Conservation (phyloP, 164 flowering plant genomes). For the Tetracentron sinense region DNA sequence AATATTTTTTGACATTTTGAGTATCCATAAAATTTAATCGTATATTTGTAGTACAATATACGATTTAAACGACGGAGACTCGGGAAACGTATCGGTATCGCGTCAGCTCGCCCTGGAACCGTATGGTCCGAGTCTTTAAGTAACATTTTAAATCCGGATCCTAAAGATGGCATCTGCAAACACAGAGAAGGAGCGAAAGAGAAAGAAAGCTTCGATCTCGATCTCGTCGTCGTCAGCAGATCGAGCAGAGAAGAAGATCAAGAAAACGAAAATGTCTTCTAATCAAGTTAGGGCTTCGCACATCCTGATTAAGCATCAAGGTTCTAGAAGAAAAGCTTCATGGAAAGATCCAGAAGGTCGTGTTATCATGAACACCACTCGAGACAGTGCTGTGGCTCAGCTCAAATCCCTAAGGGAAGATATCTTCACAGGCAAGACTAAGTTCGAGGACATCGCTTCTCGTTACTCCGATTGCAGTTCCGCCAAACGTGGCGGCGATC, state of each 20-base stretch:
- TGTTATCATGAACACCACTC: conserved; percentile 57
- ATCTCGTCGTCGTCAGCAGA: conserved; percentile 13
- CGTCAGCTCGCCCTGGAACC: too few species aligned
- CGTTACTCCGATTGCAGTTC: conserved; percentile 86
- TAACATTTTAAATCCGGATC: too few species aligned
- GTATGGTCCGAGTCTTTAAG: too few species aligned
- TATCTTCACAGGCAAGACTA: conserved; percentile 65
- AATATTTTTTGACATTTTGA: too few species aligned
- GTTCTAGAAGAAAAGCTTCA: conserved; percentile 81
- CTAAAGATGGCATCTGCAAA: too few species aligned
- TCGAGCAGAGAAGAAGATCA: too few species aligned
- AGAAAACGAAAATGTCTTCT: too few species aligned
- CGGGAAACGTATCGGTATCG: too few species aligned
- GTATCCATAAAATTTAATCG: too few species aligned
- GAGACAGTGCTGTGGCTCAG: conserved; percentile 69
- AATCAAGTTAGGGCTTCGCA: conserved; percentile 11
- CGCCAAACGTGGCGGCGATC: conserved; percentile 98
- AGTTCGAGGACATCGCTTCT: conserved; percentile 71
- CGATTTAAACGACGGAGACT: too few species aligned
- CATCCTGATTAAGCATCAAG: conserved; percentile 86
- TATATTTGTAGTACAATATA: too few species aligned
- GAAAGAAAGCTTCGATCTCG: too few species aligned
- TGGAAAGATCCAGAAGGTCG: conserved; percentile 97
- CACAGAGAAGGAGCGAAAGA: conserved; percentile 22
- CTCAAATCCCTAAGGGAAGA: conserved; percentile 62